phyloP scores from a whole-genome alignment of 2,329 filamentous ascomycete species.

The Scopulariopsis brevicaulis region DNA sequence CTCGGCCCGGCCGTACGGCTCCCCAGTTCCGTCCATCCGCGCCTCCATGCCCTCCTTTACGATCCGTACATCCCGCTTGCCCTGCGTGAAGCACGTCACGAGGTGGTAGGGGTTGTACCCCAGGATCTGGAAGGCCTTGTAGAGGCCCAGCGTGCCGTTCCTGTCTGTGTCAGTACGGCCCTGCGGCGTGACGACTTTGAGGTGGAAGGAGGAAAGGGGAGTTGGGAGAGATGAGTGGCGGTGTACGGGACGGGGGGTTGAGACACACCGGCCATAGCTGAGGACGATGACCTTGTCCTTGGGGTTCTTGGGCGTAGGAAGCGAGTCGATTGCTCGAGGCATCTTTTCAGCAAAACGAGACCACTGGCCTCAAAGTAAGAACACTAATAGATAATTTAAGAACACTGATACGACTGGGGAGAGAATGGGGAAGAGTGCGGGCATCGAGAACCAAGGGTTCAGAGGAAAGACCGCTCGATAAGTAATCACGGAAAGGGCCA shows the following conservation, averaged over 20 bases:
- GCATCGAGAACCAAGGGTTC: not conserved
- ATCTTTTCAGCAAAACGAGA: conserved; percentile 10
- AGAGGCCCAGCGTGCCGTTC: conserved; percentile 22
- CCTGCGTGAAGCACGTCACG: conserved; percentile 15
- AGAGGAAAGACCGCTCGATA: not conserved
- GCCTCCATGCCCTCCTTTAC: conserved; percentile 17
- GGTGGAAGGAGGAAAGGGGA: too few species aligned
- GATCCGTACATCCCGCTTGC: conserved; percentile 12
- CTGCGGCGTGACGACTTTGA: not conserved
- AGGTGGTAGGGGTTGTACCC: conserved; percentile 25
- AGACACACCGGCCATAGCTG: conserved; percentile 22
- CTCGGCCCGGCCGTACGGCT: conserved; percentile 20
- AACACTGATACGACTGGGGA: not conserved
- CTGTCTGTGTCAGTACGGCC: conserved; percentile 9
- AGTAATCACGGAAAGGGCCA: not conserved
- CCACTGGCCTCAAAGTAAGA: not conserved
- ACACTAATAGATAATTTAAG: not conserved
- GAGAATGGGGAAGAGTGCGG: not conserved
- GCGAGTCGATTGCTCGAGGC: conserved; percentile 20
- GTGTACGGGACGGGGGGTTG: not conserved
- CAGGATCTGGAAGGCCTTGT: conserved; percentile 18
- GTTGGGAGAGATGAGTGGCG: not conserved
- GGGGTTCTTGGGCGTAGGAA: conserved; percentile 18
- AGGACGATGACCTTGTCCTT: conserved; percentile 22
- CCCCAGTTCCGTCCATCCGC: conserved; percentile 14